Base-by-base conservation (phyloP, 179 eudicot genomes). In the Carnegiea gigantea region DNA sequence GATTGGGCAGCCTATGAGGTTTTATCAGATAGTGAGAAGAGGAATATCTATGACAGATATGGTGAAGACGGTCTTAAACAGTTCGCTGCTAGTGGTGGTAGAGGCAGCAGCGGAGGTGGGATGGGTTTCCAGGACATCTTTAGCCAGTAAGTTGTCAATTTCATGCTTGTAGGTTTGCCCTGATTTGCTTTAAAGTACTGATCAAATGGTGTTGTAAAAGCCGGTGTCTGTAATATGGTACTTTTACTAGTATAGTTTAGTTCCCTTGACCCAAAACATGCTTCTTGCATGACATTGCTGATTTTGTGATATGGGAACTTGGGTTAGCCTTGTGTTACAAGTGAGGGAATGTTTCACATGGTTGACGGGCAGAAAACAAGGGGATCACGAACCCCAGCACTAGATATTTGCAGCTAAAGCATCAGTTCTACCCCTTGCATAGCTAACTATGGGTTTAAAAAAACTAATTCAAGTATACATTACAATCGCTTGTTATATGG, bases 51-150 rank as follows among this genome's bases (percentile, higher is more conserved):
- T 70, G 99, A 96, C 81, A 86, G 90, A 81, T 96, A 96, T 79
- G 99, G 99, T 9, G 99, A 96, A 83, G 99, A 96, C 44, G 99
- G 99, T 43, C 92, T 96, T 44, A 96, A 96, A 82, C 98, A 94
- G 91, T 92, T 85, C n/a, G 93, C 94, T 60, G 94, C 97, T 0
- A 74, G 86, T 83, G 98, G 98, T 46, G 81, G 88, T 7, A 18
- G 87, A 12, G 79, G 90, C 38, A 90, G 97, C 53, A 93, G 97
- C 11, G 96, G 98, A 4, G 97, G 97, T 11, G 98, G 99, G 23
- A 92, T 93, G 98, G 88, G 92, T 82, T 86, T 95, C 43, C 92
- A 91, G 78, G 98, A 95, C 89, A 90, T 94, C 14, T 95, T 95
- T 86, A 90, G 93, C 85, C 82, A 87, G 99, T 95, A 89, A 91